Base-by-base conservation (phyloP, 768 basidiomycete species). In the Suillus subluteus region DNA sequence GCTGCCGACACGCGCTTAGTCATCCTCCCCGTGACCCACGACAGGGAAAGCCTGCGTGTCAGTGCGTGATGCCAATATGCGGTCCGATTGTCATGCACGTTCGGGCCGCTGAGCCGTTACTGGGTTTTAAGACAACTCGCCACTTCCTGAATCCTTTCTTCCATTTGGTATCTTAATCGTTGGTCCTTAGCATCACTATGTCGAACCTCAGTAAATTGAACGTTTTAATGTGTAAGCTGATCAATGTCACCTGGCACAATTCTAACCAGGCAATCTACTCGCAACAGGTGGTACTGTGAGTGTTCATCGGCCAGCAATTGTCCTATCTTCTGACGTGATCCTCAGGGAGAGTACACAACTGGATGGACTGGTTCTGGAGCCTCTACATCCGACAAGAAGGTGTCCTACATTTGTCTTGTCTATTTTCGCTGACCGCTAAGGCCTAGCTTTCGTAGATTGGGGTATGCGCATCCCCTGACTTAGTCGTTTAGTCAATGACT, bases 331-430 rank as follows among this genome's bases (percentile, higher is more conserved):
- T 37, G 18, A 62, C 11, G 18, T 46, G n/a, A 37, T 12, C 50
- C 44, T 32, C 63, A 87, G 88, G 92, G 93, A 52, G 94, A 96
- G 82, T 97, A 97, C 76, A 97, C 95, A 68, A 97, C 95, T 62
- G 95, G 96, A 75, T 97, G 93, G 92, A 95, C 93, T 12, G 89
- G 88, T 15, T 87, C 91, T 44, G 95, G 95, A n/a, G 94, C 92
- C 52, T 96, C 95, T 18, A 94, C 90, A 74, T 96, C 95, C 6
- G 96, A 97, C 81, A 97, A 97, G 81, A 98, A 95, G 85, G 94
- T 55, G 32, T 91, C 65, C 64, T 81, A 65, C 15, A 21, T 68
- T 15, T 56, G 37, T 48, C 8, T 30, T 62, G 40, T 43, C 9
- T 16, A 38, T 21, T 9, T 37, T 23, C 12, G 8, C 26, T 52